Base-by-base conservation (phyloP, 768 basidiomycete genomes). In the Paxillus rubicundulus region DNA sequence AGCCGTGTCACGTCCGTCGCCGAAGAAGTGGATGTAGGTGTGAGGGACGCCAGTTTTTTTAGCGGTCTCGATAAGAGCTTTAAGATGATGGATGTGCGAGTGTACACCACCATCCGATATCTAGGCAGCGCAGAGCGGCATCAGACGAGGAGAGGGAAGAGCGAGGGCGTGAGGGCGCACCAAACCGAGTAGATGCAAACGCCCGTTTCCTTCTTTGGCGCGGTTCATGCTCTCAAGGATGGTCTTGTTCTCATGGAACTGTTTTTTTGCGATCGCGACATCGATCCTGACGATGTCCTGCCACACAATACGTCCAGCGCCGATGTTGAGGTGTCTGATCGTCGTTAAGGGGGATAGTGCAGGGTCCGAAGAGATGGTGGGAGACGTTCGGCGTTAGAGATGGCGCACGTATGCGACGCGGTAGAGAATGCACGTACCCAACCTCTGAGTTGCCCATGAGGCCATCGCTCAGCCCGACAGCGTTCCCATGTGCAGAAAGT, bases 371-470 rank as follows among this genome's bases (percentile, higher is more conserved):
- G 14, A 33, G 33, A 33, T 33, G 5, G 5, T 8, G 32, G 14
- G 9, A 1, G 33, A 33, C 33, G 33, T 33, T 9, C 38, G 18
- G 12, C 28, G 21, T 39, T 33, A n/a, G 34, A 33, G 45, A 5
- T 39, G 24, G 43, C 5, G 46, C 10, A 27, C 4, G 17, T n/a
- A 33, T 38, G 27, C 12, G 20, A 20, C 2, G 3, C 18, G 24
- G 54, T 30, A 18, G 9, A 20, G 45, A 27, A 50, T 30, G 5
- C 6, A 74, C 89, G 52, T 64, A 94, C 91, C 94, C 95, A 57
- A 97, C 94, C 73, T 98, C 94, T 2, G 94, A 96, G 74, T 98
- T 96, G 14, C 94, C 95, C 95, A 98, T 98, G 49, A 97, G 81
- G 0, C 94, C 95, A 40, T 97, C 95, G 61, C 78, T 91, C 49